These are phyloP conservation scores for Aleurites moluccanus DNA, from an alignment of 441 rosid species.

Conservation along the genomic window DNA sequence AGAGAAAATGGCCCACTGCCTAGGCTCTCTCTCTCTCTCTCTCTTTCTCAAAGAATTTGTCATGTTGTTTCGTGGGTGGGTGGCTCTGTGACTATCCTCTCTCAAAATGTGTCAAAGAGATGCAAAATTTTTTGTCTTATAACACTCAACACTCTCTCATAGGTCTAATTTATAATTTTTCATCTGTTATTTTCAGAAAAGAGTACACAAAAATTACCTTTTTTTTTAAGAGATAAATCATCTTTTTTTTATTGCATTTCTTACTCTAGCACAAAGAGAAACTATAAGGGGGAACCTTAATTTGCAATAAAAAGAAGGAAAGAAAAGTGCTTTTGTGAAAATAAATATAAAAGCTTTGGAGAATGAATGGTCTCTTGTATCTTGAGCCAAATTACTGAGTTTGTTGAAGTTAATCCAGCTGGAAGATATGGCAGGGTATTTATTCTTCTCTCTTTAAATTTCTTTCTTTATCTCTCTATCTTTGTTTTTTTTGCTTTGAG, in stretches of 20 bases:
- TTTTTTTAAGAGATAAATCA: not conserved
- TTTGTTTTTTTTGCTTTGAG: slow-evolving; percentile 19
- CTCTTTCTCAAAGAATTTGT: slow-evolving; percentile 22
- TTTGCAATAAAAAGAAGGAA: slow-evolving; percentile 15
- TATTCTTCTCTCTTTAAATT: slow-evolving; percentile 11
- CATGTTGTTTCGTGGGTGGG: slow-evolving; percentile 30
- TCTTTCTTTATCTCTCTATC: slow-evolving; percentile 7
- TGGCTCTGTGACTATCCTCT: slow-evolving; percentile 14
- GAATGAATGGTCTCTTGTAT: slow-evolving; percentile 52
- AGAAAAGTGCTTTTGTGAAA: slow-evolving; percentile 11
- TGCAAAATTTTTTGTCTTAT: not conserved
- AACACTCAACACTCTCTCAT: not conserved
- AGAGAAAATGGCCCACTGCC: not conserved
- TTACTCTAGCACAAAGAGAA: not conserved
- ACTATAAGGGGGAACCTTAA: slow-evolving; percentile 19
- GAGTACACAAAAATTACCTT: not conserved
- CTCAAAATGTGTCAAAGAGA: slow-evolving; percentile 8
- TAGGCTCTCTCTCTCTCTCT: not conserved
- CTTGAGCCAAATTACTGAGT: slow-evolving; percentile 54
- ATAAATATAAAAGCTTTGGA: slow-evolving; percentile 17
- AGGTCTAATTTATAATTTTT: slow-evolving; percentile 21
- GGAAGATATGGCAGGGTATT: slow-evolving; percentile 97
- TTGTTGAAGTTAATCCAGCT: slow-evolving; percentile 97
- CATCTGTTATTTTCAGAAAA: not conserved
- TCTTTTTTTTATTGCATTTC: slow-evolving; percentile 25